Evolutionary conservation across 1,139 yeast species (phyloP).

Genomic region (Chernovozyma sophiae-reginae): DNA sequence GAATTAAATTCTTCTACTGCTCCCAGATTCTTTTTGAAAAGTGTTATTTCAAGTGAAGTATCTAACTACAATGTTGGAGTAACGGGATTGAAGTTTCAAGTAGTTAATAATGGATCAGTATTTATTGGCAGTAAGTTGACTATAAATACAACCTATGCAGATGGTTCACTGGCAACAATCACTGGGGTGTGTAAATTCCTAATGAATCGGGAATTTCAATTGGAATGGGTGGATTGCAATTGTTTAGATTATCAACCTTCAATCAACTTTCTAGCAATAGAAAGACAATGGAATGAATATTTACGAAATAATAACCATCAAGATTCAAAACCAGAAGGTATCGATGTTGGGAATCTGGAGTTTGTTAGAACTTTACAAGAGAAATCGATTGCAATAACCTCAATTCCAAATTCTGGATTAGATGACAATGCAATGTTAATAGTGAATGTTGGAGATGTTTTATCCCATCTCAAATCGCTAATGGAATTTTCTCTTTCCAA

Average conservation of each 20-base stretch:
- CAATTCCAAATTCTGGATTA: slow-evolving; percentile 49
- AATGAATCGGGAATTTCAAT: slow-evolving; percentile 56
- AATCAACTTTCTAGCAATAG: slow-evolving; percentile 22
- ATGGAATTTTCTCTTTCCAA: slow-evolving; percentile 52
- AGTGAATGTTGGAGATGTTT: slow-evolving; percentile 71
- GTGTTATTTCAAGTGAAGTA: slow-evolving; percentile 49
- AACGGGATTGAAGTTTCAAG: slow-evolving; percentile 64
- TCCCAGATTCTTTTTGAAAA: slow-evolving; percentile 60
- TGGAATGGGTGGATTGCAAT: slow-evolving; percentile 70
- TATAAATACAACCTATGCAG: slow-evolving; percentile 53
- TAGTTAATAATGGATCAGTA: slow-evolving; percentile 62
- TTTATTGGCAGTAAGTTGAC: slow-evolving; percentile 57
- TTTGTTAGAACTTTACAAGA: slow-evolving; percentile 21
- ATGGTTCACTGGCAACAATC: slow-evolving; percentile 66
- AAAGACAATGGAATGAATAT: slow-evolving; percentile 20
- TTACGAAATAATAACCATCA: slow-evolving; percentile 6
- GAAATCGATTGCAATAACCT: slow-evolving; percentile 22
- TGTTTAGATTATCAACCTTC: slow-evolving; percentile 30
- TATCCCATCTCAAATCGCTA: slow-evolving; percentile 63
- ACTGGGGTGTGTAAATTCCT: slow-evolving; percentile 57
- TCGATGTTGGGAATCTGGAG: slow-evolving; percentile 12
- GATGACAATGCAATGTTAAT: slow-evolving; percentile 62
- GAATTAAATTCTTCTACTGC: slow-evolving; percentile 62
- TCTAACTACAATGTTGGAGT: slow-evolving; percentile 53
- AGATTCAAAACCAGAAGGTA: slow-evolving; percentile 14